Conservation (phyloP, 2,329 filamentous ascomycete genomes). For the Aspergillus hiratsukae region DNA sequence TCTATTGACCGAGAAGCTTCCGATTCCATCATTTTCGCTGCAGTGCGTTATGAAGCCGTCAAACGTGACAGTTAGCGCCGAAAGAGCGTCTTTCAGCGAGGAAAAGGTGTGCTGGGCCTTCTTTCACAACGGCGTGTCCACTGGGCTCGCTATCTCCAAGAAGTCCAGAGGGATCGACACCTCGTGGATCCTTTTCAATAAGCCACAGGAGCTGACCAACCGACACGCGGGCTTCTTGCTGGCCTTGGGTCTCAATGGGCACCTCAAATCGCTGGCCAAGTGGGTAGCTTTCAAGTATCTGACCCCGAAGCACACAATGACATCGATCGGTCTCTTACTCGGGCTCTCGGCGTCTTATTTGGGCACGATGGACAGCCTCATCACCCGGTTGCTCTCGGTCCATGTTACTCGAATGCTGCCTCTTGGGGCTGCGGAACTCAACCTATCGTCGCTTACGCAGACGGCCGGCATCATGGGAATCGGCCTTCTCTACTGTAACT, state of each 20-base stretch:
- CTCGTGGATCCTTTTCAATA: slow-evolving; percentile 98
- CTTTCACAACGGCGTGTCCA: slow-evolving; percentile 94
- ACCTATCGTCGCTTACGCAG: slow-evolving; percentile 86
- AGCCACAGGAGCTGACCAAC: slow-evolving; percentile 86
- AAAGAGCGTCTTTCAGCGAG: slow-evolving; percentile 81
- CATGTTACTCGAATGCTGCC: slow-evolving; percentile 95
- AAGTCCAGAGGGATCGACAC: slow-evolving; percentile 92
- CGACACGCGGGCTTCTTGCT: slow-evolving; percentile 93
- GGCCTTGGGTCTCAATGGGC: slow-evolving; percentile 86
- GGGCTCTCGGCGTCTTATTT: slow-evolving; percentile 90
- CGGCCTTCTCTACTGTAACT: slow-evolving; percentile 87
- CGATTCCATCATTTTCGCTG: slow-evolving; percentile 84
- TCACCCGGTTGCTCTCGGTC: slow-evolving; percentile 87
- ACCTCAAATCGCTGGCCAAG: slow-evolving; percentile 89
- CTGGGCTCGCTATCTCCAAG: slow-evolving; percentile 83
- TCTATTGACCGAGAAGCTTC: slow-evolving; percentile 85
- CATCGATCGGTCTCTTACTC: slow-evolving; percentile 88
- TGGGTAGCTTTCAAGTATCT: slow-evolving; percentile 99
- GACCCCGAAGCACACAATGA: slow-evolving; percentile 99
- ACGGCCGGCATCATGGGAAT: slow-evolving; percentile 98
- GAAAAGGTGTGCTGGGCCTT: slow-evolving; percentile 98
- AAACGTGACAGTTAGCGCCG: slow-evolving; percentile 88
- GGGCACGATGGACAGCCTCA: slow-evolving; percentile 94
- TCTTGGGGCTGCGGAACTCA: slow-evolving; percentile 85
- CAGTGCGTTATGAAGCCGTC: slow-evolving; percentile 88